Evolutionary conservation across 108 stramenopile species (phyloP), one percentile per base, ranked within the genome.

Genomic region (Bacterosira constricta): DNA sequence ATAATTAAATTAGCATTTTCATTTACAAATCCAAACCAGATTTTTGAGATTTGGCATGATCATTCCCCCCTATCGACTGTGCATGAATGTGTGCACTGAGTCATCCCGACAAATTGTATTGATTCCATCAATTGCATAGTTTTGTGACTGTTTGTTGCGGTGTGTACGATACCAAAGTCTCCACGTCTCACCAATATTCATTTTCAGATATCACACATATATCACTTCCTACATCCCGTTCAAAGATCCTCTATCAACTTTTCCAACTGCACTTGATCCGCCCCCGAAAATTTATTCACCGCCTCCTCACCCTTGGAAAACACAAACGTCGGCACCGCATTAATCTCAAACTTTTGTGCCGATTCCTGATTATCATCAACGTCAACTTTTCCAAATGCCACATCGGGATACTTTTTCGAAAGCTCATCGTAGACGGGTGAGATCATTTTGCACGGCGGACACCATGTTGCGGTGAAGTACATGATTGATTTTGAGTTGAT

Each of bases 391-490:
- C 92, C 92, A 71, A 93, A 93, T 21, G 84, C 86, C 25, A 93
- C 75, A 62, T 72, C 73, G 13, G 68, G 59, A 63, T 90, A 86
- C 49, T 88, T 76, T 26, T 74, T 73, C n/a, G 89, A 83, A 59
- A 93, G 37, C 31, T 88, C 78, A 35, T 83, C 86, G 53, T 89
- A 90, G 34, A 90, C 68, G 13, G 89, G 81, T 41, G 74, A 73
- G 55, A 93, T 89, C 32, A 53, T 66, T 61, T 87, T 85, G 68
- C 88, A 88, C 15, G 87, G 87, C n/a, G 85, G 83, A 58, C 87
- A 88, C 87, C 87, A 85, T 68, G 73, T 65, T 23, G 88, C 90
- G 10, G 91, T 92, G 55, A 92, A 92, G 75, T 92, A 92, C 58
- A 90, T 39, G 27, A 92, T 71, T 5, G 85, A 81, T 75, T 90